Percentiles rank a stretch among this genome's conserved stretches.
Evolutionary conservation across 2,329 filamentous ascomycete species (phyloP).

Genomic region (Microdochium trichocladiopsis): DNA sequence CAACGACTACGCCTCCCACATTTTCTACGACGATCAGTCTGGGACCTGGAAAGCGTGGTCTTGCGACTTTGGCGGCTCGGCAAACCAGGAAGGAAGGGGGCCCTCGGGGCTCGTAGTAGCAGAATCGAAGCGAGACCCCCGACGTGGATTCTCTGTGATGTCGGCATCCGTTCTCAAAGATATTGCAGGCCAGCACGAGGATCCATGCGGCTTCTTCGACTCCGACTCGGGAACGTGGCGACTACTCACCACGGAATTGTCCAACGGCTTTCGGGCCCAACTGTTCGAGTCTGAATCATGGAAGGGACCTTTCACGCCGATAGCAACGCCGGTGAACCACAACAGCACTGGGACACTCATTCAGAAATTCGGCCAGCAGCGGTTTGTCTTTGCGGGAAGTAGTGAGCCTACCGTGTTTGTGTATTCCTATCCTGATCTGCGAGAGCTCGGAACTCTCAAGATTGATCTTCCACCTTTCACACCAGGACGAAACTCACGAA

Average conservation of each 20-base stretch:
- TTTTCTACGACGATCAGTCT: slow-evolving; percentile 1
- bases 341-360: slow-evolving; percentile 2
- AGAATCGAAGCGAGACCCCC: slow-evolving; percentile 1
- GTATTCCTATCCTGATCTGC: slow-evolving; percentile 1
- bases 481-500: not conserved
- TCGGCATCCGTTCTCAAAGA: not conserved
- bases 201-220: slow-evolving; percentile 1
- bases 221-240: not conserved
- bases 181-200: slow-evolving; percentile 1
- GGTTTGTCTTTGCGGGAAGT: slow-evolving; percentile 1
- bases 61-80: slow-evolving; percentile 1
- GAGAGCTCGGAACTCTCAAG: not conserved
- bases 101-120: not conserved
- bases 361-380: not conserved
- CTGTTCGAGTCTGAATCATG: slow-evolving; percentile 1
- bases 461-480: slow-evolving; percentile 1
- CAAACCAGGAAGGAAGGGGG: not conserved
- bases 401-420: not conserved
- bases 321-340: not conserved
- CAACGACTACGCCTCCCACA: slow-evolving; percentile 2
- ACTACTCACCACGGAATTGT: slow-evolving; percentile 1
- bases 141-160: slow-evolving; percentile 2
- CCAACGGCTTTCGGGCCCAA: not conserved
- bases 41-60: slow-evolving; percentile 1
- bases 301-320: not conserved